Evolutionary conservation across 2,329 filamentous ascomycete genomes (phyloP), one percentile per base, ranked within the genome.

Genomic region (Arthrobotrys sinensis): DNA sequence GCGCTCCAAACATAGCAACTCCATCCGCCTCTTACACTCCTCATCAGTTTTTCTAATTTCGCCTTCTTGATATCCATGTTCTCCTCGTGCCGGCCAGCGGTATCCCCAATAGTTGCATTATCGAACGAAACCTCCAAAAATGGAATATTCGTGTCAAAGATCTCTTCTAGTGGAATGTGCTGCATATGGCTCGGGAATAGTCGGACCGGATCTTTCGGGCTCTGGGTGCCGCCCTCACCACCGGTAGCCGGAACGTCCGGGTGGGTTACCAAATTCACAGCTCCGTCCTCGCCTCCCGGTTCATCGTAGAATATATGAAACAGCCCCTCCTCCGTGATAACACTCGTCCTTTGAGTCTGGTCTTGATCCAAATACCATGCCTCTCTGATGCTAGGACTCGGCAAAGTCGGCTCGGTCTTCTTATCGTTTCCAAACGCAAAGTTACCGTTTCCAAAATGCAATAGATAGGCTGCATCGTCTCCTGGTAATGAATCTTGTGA

Each of bases 291-390:
- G 2, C 24, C 28, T 6, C 65, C 60, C 6, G 67, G 67, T 36
- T 78, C 75, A 19, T 78, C 75, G 36, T 78, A 78, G 34, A 78
- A 78, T 40, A 78, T 78, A 63, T 78, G 75, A n/a, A 78, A 78
- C 40, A 78, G 24, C n/a, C 75, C 75, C 21, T 78, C 75, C 36
- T 78, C 75, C 4, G 75, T 78, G 14, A 78, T 72, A 4, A 78
- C 63, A 21, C 75, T 78, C 14, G 67, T 78, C 19, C 75, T 43
- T 24, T 78, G 75, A 1, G 75, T 78, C 46, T 78, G 75, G 19
- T 78, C 75, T 38, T 78, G 75, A 43, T 78, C 75, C 46, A 78
- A 48, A 52, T 78, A 78, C 75, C 75, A 78, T 40, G 75, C 75
- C 34, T 78, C 75, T 19, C 67, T 62, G 38, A 78, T 72, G 12